phyloP scores from a whole-genome alignment of 2,329 filamentous ascomycete genomes.

The Xenoacremonium recifei region DNA sequence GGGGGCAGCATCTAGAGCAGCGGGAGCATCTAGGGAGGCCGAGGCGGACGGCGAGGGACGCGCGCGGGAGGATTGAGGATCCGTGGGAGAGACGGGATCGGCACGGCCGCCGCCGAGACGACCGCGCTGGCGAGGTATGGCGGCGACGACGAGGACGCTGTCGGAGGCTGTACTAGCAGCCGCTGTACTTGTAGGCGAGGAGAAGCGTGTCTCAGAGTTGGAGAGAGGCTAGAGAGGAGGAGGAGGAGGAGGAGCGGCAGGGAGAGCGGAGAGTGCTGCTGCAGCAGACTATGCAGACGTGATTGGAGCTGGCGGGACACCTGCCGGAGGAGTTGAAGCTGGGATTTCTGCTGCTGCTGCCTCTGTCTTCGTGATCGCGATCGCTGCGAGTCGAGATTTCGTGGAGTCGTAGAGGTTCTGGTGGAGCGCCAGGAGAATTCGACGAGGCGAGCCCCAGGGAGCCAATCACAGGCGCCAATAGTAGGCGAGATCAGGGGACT shows the following conservation, averaged over 20 bases:
- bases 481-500: conserved; percentile 11
- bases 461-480: background rate
- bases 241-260: background rate
- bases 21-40: conserved; percentile 29
- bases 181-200: conserved; percentile 23
- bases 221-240: background rate
- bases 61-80: conserved; percentile 41
- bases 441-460: background rate
- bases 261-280: too few species aligned
- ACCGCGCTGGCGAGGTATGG: conserved; percentile 37
- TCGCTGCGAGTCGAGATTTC: background rate
- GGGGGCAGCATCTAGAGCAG: too few species aligned
- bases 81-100: conserved; percentile 44
- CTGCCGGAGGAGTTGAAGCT: background rate
- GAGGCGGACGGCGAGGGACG: conserved; percentile 18
- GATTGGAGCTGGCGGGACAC: conserved; percentile 1
- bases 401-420: background rate
- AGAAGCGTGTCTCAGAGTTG: conserved; percentile 3
- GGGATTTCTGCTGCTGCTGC: background rate
- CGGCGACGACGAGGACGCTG: too few species aligned
- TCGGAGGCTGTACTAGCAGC: too few species aligned
- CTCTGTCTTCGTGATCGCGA: background rate
- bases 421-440: background rate
- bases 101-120: conserved; percentile 48
- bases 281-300: too few species aligned